These are phyloP conservation scores for Musa acuminata DNA, from an alignment of 176 grass and related monocot genomes.

Conservation along the genomic window DNA sequence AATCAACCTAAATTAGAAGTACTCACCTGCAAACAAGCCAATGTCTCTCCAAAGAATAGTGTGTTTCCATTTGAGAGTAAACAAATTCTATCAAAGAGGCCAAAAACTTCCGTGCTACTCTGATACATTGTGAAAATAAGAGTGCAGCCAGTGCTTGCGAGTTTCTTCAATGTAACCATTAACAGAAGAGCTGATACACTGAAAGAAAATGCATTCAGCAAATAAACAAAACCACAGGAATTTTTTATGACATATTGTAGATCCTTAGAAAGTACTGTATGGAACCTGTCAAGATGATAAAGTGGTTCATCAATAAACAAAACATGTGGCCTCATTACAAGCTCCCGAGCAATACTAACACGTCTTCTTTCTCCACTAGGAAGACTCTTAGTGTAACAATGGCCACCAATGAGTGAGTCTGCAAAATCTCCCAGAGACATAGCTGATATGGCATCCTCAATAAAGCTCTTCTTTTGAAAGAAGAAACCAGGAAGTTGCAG, in stretches of 20 bases:
- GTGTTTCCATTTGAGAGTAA: constrained; percentile 96
- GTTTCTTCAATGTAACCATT: constrained; percentile 96
- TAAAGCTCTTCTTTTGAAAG: constrained; percentile 46
- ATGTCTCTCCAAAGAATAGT: constrained; percentile 89
- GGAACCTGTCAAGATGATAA: constrained; percentile 86
- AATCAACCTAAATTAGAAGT: neutral
- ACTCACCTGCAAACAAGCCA: constrained; percentile 90
- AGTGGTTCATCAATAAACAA: constrained; percentile 89
- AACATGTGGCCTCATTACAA: constrained; percentile 80
- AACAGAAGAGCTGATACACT: constrained; percentile 93
- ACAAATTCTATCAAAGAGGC: constrained; percentile 93
- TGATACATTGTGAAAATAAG: constrained; percentile 98
- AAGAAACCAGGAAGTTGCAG: constrained; percentile 73
- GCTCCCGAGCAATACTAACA: constrained; percentile 81
- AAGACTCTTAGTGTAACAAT: constrained; percentile 55
- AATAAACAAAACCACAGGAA: constrained; percentile 11
- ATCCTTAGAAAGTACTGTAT: neutral
- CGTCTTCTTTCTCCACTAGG: constrained; percentile 67
- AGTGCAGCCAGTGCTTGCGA: constrained; percentile 97
- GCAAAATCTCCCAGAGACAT: constrained; percentile 74
- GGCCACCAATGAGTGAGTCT: constrained; percentile 77
- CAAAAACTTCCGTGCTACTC: constrained; percentile 97
- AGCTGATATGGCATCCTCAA: constrained; percentile 71
- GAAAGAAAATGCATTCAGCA: constrained; percentile 18
- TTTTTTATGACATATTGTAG: neutral